Base-by-base conservation (phyloP, 2,329 filamentous ascomycete genomes). In the Aspergillus ruber region DNA sequence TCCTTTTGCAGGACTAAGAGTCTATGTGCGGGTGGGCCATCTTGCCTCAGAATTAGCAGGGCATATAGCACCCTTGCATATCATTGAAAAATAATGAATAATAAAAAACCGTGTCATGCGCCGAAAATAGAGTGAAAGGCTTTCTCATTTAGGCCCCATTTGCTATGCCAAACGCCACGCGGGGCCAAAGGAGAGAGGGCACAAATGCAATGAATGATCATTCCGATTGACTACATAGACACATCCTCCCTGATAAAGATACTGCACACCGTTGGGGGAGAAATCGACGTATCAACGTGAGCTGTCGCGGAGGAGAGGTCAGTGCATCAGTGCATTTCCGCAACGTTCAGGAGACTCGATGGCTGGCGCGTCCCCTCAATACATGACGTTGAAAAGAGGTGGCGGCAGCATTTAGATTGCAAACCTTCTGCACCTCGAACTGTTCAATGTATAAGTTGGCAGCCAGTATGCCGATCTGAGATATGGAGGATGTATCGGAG, bases 201-300 rank as follows among this genome's bases (percentile, higher is more conserved):
- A 9, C 3, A 38, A n/a, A 33, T 29, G 18, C 27, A 8, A 43
- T 17, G 21, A 15, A 42, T 27, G n/a, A 45, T 45, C 44, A 39
- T 18, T 39, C 36, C 17, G 18, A 12, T 20, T 20, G 36, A 39
- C 36, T 29, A 10, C n/a, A 17, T n/a, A 36, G 6, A 36, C n/a
- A 36, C 33, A 8, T 36, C 3, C 33, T n/a, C 6, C n/a, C 17
- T 36, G n/a, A 7, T 18, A 35, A 35, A n/a, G 33, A 20, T 23
- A 23, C 47, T 45, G 44, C 32, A 36, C 32, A 43, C 38, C 25
- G 44, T 46, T 46, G 46, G 47, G 47, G 46, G 46, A 48, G 48
- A 47, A 61, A 57, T 51, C 49, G 60, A 64, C 60, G 53, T 58
- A 60, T 64, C 61, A 58, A 53, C 56, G 51, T 56, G 57, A 60